Base-by-base conservation (phyloP, 2,329 filamentous ascomycete genomes). In the Cladorrhinum sp. region DNA sequence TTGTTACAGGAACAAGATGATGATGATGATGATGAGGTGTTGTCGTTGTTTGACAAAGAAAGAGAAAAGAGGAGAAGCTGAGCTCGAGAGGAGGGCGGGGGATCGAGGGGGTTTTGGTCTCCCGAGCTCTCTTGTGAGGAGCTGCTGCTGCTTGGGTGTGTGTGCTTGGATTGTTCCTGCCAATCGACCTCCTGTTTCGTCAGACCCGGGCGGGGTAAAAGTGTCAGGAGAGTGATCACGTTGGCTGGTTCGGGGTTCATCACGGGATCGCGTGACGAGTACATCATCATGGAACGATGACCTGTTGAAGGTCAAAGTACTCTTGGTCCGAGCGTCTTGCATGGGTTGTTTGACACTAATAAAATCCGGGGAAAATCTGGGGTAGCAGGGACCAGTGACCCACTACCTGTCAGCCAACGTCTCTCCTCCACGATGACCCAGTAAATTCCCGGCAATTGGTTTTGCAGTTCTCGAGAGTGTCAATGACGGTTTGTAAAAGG, bases 191-290 rank as follows among this genome's bases (percentile, higher is more conserved):
- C 41, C 69, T 71, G 70, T 73, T 73, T 75, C 72, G 74, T 75
- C 74, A 76, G 74, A 75, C 71, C 45, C 73, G 75, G 75, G 75
- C 76, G 76, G 76, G 76, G 76, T 78, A 78, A 36, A 36, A 73
- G 59, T 55, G 61, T 58, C 65, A 62, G 61, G 60, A 61, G 61
- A 67, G 53, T 56, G 64, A 66, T 68, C 66, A 67, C 63, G 65
- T 68, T 66, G 67, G 49, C 60, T 57, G 60, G 53, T 51, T 55
- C 55, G 51, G 57, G 49, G 32, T 36, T 36, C 32, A 36, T 36
- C 32, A 36, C 32, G 32, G 60, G 62, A 69, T 69, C 67, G 66
- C 66, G 66, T 69, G 67, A 69, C 66, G 60, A 66, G 65, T 68
- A 68, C 67, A 69, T 68, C 64, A 68, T 65, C 58, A 69, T 66